Evolutionary conservation across 2,329 filamentous ascomycete species (phyloP), one percentile per base, ranked within the genome.

Genomic region (Dryadomyces sulphureus): DNA sequence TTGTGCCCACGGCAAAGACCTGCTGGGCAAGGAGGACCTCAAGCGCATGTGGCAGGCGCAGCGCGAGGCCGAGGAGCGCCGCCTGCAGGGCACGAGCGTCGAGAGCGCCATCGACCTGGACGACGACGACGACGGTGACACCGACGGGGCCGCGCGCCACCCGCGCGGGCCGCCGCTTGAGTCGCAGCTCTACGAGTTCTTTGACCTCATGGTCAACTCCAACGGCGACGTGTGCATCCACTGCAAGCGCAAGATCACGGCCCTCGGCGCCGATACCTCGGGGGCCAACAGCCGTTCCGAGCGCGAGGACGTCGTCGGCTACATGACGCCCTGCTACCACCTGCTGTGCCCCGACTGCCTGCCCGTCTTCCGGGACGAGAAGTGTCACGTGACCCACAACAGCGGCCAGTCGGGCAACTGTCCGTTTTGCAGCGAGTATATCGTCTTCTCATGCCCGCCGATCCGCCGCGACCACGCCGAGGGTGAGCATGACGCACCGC

Each of bases 1-100:
- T 44, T 95, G 89, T 58, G 92, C 89, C 1, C 90, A 95, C 59
- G 92, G 92, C n/a, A 84, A 83, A 52, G 90, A 96, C 49, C 73
- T 98, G 56, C 72, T 98, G 3, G 85, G 80, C 47, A 79, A 89
- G 32, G 82, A 90, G 19, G 90, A 96, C 55, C 67, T 94, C 40
- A 79, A 82, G 53, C 70, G 83, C 4, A 44, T 44, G 42, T 21
- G 22, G 21, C 34, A 19, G 14, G 22, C 98, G 55, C 72, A 98
- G 3, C 85, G 80, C 46, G 79, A 89, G 35, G 82, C 90, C 19
- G 90, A 96, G 55, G 67, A 93, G 40, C 79, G 82, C 53, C 71
- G 83, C 4, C 77, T 90, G 43, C 82, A 88, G 57, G 90, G 89
- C 21, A 73, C 86, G 62, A 87, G 80, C n/a, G 78, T 79, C 8